Base-by-base conservation (phyloP, 495 filamentous ascomycete species). In the Penicillium antarcticum region DNA sequence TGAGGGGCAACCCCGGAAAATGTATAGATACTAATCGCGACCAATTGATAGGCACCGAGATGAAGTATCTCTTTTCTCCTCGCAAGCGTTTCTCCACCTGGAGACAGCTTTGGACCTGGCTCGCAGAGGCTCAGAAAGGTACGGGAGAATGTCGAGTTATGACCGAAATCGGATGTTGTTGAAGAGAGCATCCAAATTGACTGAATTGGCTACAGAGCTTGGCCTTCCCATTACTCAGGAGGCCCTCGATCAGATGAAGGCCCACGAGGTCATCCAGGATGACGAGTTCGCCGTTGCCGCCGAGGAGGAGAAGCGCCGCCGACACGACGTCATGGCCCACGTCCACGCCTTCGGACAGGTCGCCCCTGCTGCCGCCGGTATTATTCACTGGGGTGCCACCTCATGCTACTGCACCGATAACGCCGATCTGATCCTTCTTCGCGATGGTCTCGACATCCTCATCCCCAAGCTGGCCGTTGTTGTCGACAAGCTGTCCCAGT, bases 401-500 rank as follows among this genome's bases (percentile, higher is more conserved):
- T 77, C 71, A 3, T 83, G 79, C 67, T 84, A 82, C 69, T 75
- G 81, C 74, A 92, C 88, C 41, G 92, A 97, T 65, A 96, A 96
- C 55, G 85, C 88, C 23, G 92, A 97, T 58, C 70, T 96, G 39
- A 92, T 96, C 58, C 83, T 96, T 65, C 73, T 92, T 48, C 77
- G 86, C 5, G 82, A 91, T 44, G 82, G 74, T 40, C 74, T 96
- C 21, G 82, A 92, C 61, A 76, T 95, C 45, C 66, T 96, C 6
- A 80, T 95, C 13, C 87, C 87, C 37, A 96, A 95, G 72, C 73
- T 97, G 1, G 92, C 92, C 13, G 89, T 80, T 36, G 87, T 94
- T 50, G 87, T 97, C 53, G 73, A 85, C 53, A 94, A 92, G 67
- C 78, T 97, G 33, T 76, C 82, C 37, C 58, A 77, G 6, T 97